Base-by-base conservation (phyloP, 2,329 filamentous ascomycete species). In the Coniochaeta sp. region DNA sequence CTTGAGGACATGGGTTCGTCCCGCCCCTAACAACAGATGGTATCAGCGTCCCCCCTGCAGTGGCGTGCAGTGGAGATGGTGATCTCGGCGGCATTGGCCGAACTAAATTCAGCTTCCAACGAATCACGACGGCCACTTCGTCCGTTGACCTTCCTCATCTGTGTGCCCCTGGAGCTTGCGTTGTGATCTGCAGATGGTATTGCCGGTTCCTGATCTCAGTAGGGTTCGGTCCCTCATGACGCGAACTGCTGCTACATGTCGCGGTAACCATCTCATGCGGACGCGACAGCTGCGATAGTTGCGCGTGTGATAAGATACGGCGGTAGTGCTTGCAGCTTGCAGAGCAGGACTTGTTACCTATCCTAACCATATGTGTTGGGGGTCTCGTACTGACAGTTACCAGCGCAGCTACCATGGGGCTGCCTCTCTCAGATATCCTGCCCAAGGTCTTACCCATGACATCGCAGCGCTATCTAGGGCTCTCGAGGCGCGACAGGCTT, bases 61-160 rank as follows among this genome's bases (percentile, higher is more conserved):
- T 52, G 47, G 47, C 47, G 4, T 52, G 47, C 44, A 50, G 44
- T 30, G 47, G 47, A 52, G n/a, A 52, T 28, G 22, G 38, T 8
- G 47, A 52, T 52, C 47, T 52, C 26, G 47, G 47, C 47, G 47
- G 47, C 47, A 52, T 52, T 52, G 47, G 47, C 47, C 47, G 47
- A 52, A 52, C 47, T 10, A 52, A 14, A 28, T 52, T n/a, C 14
- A 30, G 8, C 22, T 30, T 12, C 10, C 24, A 22, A 30, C 47
- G 24, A 52, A 52, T 52, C 47, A 52, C 26, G 26, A 28, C 24
- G 5, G 7, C n/a, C 9, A 52, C 14, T 28, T n/a, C 12, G 24
- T 52, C 17, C 47, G 6, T 17, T 16, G 47, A 52, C 22, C 47
- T 52, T 10, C 47, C 47, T 52, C 10, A 52, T 52, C 12, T 9